Base-by-base conservation (phyloP, 2,329 filamentous ascomycete genomes). In the Ascochyta lentis region DNA sequence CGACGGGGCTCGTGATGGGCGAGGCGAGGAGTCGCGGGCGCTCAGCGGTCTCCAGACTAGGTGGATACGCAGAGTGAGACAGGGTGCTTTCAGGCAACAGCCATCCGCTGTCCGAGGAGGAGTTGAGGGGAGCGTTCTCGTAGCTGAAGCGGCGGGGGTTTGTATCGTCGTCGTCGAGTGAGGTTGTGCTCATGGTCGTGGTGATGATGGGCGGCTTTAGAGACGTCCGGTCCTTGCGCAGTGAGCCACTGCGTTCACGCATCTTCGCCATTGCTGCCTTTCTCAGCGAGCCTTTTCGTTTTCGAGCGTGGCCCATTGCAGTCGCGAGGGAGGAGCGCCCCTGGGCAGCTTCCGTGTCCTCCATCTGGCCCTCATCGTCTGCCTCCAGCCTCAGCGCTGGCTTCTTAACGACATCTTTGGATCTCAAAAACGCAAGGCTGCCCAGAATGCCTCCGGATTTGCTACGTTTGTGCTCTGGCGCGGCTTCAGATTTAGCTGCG, bases 241-340 rank as follows among this genome's bases (percentile, higher is more conserved):
- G 54, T 26, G 69, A 69, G 60, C 68, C 66, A 46, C 67, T 69
- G 38, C 63, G 64, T 49, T 72, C 64, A 24, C 61, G 59, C 61
- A 69, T 65, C 62, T 89, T 88, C 59, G 89, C 89, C 44, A 96
- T 80, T 24, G 92, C 92, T 10, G 91, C 91, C 76, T 96, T 96
- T 56, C 93, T 85, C 72, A 97, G 80, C 10, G 93, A 96, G 4
- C 92, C 92, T 71, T 90, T 90, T 56, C 93, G 86, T 66, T 88
- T 87, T 51, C 92, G 82, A 29, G 66, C 68, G 72, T 81, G 80
- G 19, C 53, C 53, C 46, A 82, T 71, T 24, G 78, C 80, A 54
- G 61, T 67, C 22, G 65, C 66, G 41, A 73, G 61, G 41, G 70
- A 61, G 19, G 63, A 60, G 26, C 49, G 67, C 41, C 49, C 61